Conservation (phyloP, 176 grass and related monocot species). For the Zizania latifolia region DNA sequence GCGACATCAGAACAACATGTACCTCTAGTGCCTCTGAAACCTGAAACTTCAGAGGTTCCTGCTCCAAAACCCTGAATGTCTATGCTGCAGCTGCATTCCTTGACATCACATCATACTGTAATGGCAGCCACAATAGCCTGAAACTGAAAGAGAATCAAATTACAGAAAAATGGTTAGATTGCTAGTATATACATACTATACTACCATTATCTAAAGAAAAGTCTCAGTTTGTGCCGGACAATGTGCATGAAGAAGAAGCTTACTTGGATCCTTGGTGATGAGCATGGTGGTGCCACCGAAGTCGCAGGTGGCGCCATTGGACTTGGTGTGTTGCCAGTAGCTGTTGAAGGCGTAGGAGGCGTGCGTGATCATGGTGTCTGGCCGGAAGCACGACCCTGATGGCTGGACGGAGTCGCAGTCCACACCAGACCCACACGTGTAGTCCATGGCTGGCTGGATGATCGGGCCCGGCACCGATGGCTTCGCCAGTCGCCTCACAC, state of each 20-base stretch:
- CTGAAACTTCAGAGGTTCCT: slow-evolving; percentile 8
- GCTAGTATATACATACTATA: too few species aligned
- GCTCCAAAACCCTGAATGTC: slow-evolving; percentile 6
- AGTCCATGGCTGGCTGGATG: slow-evolving; percentile 90
- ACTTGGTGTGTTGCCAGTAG: slow-evolving; percentile 76
- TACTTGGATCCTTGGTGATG: slow-evolving; percentile 92
- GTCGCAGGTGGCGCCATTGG: slow-evolving; percentile 81
- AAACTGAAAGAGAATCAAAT: slow-evolving; percentile 3
- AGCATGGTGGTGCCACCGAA: slow-evolving; percentile 83
- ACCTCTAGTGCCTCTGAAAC: too few species aligned
- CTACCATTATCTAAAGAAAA: neutral
- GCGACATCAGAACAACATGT: slow-evolving; percentile 22
- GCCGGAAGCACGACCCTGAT: slow-evolving; percentile 51
- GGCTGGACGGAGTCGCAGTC: slow-evolving; percentile 65
- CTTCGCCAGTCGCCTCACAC: slow-evolving; percentile 96
- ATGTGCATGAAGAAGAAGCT: neutral
- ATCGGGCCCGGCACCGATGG: slow-evolving; percentile 61
- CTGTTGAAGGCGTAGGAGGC: slow-evolving; percentile 92
- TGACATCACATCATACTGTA: slow-evolving; percentile 56
- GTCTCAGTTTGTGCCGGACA: neutral
- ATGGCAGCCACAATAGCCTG: slow-evolving; percentile 65
- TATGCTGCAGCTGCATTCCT: too few species aligned
- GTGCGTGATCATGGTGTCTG: slow-evolving; percentile 61
- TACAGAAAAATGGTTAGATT: neutral
- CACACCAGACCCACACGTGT: slow-evolving; percentile 64